phyloP scores from a whole-genome alignment of 306 rosid species.

The Cicer judaicum region DNA sequence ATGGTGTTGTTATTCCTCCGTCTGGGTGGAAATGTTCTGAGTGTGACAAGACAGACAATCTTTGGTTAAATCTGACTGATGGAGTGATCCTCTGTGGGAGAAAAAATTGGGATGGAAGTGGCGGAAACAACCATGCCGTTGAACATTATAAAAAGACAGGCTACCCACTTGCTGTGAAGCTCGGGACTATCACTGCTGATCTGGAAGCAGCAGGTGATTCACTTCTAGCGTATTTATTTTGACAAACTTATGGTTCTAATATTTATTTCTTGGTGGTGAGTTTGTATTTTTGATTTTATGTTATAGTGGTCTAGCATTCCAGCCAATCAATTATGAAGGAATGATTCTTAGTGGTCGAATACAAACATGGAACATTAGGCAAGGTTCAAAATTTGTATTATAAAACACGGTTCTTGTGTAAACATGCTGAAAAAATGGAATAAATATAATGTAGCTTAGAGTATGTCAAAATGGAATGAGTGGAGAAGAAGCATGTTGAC shows the following conservation, averaged over 20 bases:
- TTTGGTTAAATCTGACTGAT: conserved; percentile 93
- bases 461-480: neutral
- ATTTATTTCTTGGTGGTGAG: conserved; percentile 1
- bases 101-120: conserved; percentile 92
- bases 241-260: neutral
- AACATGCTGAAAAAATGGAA: neutral
- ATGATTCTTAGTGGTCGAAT: neutral
- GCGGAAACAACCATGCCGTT: conserved; percentile 95
- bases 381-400: neutral
- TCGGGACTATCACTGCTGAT: conserved; percentile 95
- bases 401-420: conserved; percentile 19
- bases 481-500: neutral
- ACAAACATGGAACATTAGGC: neutral
- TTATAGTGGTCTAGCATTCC: conserved; percentile 17
- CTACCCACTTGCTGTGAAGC: conserved; percentile 95
- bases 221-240: conserved; percentile 31
- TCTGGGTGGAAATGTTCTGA: conserved; percentile 89
- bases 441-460: neutral
- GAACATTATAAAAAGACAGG: conserved; percentile 78
- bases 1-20: conserved; percentile 81
- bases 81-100: conserved; percentile 94
- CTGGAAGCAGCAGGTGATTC: conserved; percentile 93
- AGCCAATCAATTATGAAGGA: neutral
- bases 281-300: neutral
- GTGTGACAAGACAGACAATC: conserved; percentile 91